phyloP scores from a whole-genome alignment of 176 grass and related monocot species.

The Triticum monococcum region DNA sequence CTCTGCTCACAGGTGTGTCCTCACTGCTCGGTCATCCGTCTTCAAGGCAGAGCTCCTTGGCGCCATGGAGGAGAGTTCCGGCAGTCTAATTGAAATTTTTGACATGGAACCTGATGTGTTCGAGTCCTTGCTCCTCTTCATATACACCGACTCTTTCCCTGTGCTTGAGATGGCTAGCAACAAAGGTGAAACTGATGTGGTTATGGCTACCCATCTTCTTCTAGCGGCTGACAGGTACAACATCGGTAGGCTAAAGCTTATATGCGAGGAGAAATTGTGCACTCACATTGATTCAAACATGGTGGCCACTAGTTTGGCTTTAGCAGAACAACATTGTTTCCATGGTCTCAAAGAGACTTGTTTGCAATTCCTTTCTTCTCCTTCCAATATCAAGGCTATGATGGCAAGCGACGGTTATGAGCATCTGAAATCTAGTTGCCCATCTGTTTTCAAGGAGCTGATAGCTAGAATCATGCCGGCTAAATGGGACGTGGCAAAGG shows the following conservation, averaged over 20 bases:
- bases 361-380: background rate
- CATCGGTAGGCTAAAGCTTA: background rate
- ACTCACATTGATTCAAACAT: background rate
- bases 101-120: background rate
- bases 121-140: background rate
- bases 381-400: background rate
- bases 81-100: background rate
- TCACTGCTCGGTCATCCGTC: background rate
- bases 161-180: too few relatives aligned
- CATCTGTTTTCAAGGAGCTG: background rate
- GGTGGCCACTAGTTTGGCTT: background rate
- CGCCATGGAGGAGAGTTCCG: background rate
- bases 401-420: background rate
- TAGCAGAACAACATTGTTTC: background rate
- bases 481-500: background rate
- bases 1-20: background rate
- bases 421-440: slow-evolving; percentile 1
- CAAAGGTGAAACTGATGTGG: background rate
- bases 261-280: background rate
- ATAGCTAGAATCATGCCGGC: background rate
- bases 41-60: background rate
- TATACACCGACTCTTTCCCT: background rate
- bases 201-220: background rate
- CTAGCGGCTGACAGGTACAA: background rate
- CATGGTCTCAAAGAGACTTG: background rate